Base-by-base conservation (phyloP, 768 basidiomycete genomes). In the Boletus fagicola region DNA sequence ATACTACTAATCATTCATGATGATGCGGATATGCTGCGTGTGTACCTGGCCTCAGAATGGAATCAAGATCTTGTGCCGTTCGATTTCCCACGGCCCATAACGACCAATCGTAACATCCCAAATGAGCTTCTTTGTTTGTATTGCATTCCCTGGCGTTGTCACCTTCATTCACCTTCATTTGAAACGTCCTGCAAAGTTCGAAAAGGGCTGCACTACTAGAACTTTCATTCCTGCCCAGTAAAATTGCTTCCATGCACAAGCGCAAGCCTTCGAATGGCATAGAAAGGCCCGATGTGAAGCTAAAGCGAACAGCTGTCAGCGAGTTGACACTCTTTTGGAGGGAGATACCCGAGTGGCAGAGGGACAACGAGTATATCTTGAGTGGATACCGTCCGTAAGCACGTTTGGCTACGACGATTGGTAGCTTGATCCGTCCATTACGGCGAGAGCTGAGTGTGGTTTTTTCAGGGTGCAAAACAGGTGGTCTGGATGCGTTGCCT, bases 291-390 rank as follows among this genome's bases (percentile, higher is more conserved):
- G n/a, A 38, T 31, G 43, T 31, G 33, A 60, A 43, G 36, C 44
- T 35, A 45, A 56, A 49, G 16, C 51, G 43, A 35, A 26, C 50
- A 18, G 12, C 39, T 44, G 55, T 49, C 55, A 47, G 45, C 31
- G 45, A 42, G 5, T 43, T 47, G 46, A 80, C 76, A n/a, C 59
- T 81, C 36, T 68, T 74, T 13, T 90, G 84, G 84, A 58, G 67
- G 26, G 83, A 87, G 54, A 75, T 90, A 44, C 82, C 85, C 40
- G 78, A 80, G 35, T 92, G 87, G 87, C 83, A 84, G 70, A 79
- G 74, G 61, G 85, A 90, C 71, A 91, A 90, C 63, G 86, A 89
- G 62, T 87, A 82, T 66, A 89, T 91, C 58, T 39, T 85, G 56
- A 72, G 71, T 36, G 90, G 90, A 2, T 90, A 91, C 68, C 77